These are phyloP conservation scores for Sechiopsis laciniata DNA, from an alignment of 306 rosid genomes.

Conservation along the genomic window DNA sequence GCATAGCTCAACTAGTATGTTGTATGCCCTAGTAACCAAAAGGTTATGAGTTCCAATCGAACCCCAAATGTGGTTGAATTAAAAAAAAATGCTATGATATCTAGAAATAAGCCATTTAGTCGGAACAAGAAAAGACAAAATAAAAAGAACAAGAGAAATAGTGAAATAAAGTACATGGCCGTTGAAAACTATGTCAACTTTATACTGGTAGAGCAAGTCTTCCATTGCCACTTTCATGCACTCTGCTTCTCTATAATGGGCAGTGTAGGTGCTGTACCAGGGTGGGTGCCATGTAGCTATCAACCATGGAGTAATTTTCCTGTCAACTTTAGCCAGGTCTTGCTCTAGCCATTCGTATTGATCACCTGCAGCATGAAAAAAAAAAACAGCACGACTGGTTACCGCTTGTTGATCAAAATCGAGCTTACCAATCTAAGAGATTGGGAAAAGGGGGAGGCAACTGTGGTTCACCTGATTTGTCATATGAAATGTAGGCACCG, in stretches of 20 bases:
- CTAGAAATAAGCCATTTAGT: not conserved
- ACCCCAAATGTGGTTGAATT: no score
- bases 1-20: no score
- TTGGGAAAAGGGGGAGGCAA: constrained; percentile 9
- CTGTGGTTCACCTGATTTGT: constrained; percentile 49
- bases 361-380: constrained; percentile 39
- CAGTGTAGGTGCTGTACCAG: constrained; percentile 80
- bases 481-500: constrained; percentile 52
- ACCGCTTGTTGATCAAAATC: not conserved
- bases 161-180: constrained; percentile 50
- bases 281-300: constrained; percentile 87
- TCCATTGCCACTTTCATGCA: constrained; percentile 86
- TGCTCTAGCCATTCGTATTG: constrained; percentile 78
- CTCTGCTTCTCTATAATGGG: constrained; percentile 89
- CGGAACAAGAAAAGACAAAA: not conserved
- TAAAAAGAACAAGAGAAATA: constrained; percentile 22
- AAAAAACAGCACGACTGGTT: not conserved
- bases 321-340: constrained; percentile 65
- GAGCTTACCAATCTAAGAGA: not conserved
- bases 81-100: not conserved
- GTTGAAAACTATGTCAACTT: constrained; percentile 76
- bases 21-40: no score
- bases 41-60: no score
- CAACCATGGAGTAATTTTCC: constrained; percentile 87
- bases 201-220: constrained; percentile 55